A percentile compares a stretch with the other conserved stretches of the same genome.
These are phyloP conservation scores for Peziza echinospora DNA, from an alignment of 495 filamentous ascomycete genomes.

Conservation along the genomic window DNA sequence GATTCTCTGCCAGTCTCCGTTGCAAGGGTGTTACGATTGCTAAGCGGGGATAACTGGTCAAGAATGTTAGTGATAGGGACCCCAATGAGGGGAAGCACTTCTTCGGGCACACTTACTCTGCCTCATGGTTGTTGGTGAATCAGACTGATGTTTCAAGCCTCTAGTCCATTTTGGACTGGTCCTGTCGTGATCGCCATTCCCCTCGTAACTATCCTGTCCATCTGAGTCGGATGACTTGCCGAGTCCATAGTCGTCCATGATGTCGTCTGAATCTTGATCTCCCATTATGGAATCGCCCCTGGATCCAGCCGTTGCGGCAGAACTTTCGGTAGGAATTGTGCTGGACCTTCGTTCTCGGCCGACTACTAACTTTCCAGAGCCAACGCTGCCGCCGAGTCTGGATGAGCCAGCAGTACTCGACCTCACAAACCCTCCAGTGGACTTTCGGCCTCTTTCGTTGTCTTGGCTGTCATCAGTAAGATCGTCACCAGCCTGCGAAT, in stretches of 20 bases:
- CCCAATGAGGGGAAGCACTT: too few relatives aligned
- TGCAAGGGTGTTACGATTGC: too few relatives aligned
- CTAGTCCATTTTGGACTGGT: not conserved
- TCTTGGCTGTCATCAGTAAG: not conserved
- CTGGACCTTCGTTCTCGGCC: not conserved
- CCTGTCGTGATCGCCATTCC: not conserved
- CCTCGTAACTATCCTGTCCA: not conserved
- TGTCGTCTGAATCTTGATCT: not conserved
- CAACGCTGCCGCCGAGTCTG: not conserved
- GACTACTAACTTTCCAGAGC: not conserved
- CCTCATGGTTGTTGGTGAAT: not conserved
- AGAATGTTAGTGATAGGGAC: too few relatives aligned
- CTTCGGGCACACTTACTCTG: not conserved
- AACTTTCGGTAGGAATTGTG: not conserved
- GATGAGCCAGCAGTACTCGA: not conserved
- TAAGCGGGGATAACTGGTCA: too few relatives aligned
- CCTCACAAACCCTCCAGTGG: not conserved
- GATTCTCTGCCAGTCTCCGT: too few relatives aligned
- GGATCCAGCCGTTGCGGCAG: not conserved
- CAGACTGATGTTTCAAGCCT: not conserved
- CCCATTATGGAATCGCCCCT: not conserved
- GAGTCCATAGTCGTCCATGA: not conserved
- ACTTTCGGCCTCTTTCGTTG: not conserved
- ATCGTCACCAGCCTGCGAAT: not conserved
- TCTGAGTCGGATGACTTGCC: too few relatives aligned